A percentile compares a stretch with the other conserved stretches of the same genome.
Conservation (phyloP, 2,329 filamentous ascomycete species). For the Aspergillus sp. region DNA sequence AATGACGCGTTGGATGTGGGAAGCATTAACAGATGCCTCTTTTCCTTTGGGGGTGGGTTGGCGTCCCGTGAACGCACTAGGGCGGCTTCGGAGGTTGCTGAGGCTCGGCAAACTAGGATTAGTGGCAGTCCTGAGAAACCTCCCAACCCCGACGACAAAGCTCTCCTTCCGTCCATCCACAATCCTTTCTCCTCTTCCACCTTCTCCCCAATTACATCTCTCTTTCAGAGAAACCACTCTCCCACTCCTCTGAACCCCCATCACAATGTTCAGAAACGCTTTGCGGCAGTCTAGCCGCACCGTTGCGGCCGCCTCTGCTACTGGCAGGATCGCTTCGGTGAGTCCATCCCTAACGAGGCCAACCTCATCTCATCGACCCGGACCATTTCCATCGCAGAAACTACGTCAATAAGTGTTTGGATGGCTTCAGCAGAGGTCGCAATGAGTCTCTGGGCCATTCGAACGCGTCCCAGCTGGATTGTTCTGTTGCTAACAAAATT, state of each 20-base stretch:
- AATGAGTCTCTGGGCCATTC: conserved; percentile 16
- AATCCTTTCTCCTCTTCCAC: conserved; percentile 36
- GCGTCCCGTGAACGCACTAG: conserved; percentile 13
- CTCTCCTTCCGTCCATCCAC: conserved; percentile 39
- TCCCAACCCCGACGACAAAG: conserved; percentile 37
- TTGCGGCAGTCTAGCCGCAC: conserved; percentile 94
- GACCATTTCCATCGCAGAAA: conserved; percentile 25
- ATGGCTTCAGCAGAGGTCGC: conserved; percentile 18
- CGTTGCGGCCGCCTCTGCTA: conserved; percentile 88
- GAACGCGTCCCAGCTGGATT: conserved; percentile 28
- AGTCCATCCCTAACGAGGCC: conserved; percentile 55
- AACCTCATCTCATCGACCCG: conserved; percentile 28
- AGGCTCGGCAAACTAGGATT: conserved; percentile 36
- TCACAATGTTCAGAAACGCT: conserved; percentile 95
- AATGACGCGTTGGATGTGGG: no score
- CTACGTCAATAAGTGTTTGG: conserved; percentile 25
- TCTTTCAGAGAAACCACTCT: conserved; percentile 39
- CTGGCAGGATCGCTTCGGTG: conserved; percentile 90
- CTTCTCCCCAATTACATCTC: conserved; percentile 38
- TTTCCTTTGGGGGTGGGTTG: no score
- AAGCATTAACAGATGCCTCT: no score
- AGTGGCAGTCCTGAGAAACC: conserved; percentile 37
- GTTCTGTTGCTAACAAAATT: conserved; percentile 47
- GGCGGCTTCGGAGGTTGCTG: conserved; percentile 34
- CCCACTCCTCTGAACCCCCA: conserved; percentile 37